A percentile compares a stretch with the other conserved stretches of the same genome.
Evolutionary conservation across 768 basidiomycete genomes (phyloP).

Genomic region (Trametes cubensis): DNA sequence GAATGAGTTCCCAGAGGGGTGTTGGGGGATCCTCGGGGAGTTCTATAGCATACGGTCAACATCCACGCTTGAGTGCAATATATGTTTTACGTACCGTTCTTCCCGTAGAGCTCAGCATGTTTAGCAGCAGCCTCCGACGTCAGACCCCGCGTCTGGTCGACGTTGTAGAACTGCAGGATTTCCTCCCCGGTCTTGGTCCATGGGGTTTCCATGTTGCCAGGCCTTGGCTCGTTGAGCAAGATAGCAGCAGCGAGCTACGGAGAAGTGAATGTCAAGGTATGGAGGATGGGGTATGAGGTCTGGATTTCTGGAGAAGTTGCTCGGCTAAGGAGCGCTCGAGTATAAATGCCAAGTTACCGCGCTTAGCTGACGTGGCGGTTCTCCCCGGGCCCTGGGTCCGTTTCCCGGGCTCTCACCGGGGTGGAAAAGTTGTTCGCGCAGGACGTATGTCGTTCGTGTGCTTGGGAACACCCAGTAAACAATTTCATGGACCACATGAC

Average conservation of each 20-base stretch:
- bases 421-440: slow-evolving; percentile 37
- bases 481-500: not conserved
- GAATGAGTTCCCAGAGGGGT: slow-evolving; percentile 89
- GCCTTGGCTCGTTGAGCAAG: slow-evolving; percentile 8
- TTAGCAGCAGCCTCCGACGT: slow-evolving; percentile 65
- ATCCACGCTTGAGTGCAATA: not conserved
- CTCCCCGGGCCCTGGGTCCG: slow-evolving; percentile 2
- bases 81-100: slow-evolving; percentile 62
- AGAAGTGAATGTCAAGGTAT: slow-evolving; percentile 1
- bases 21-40: slow-evolving; percentile 92
- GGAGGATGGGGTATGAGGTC: slow-evolving; percentile 2
- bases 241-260: slow-evolving; percentile 5
- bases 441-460: slow-evolving; percentile 84
- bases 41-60: slow-evolving; percentile 49
- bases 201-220: slow-evolving; percentile 57
- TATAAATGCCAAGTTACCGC: slow-evolving; percentile 17
- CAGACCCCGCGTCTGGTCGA: slow-evolving; percentile 66
- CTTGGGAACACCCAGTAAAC: slow-evolving; percentile 40
- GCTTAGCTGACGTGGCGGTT: slow-evolving; percentile 27
- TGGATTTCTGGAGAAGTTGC: slow-evolving; percentile 16
- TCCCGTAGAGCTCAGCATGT: slow-evolving; percentile 81
- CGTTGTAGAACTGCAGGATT: slow-evolving; percentile 72
- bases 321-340: slow-evolving; percentile 21
- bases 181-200: slow-evolving; percentile 77
- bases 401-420: slow-evolving; percentile 17